phyloP scores from a whole-genome alignment of 345 rosid species.

The Trapa bicornis region DNA sequence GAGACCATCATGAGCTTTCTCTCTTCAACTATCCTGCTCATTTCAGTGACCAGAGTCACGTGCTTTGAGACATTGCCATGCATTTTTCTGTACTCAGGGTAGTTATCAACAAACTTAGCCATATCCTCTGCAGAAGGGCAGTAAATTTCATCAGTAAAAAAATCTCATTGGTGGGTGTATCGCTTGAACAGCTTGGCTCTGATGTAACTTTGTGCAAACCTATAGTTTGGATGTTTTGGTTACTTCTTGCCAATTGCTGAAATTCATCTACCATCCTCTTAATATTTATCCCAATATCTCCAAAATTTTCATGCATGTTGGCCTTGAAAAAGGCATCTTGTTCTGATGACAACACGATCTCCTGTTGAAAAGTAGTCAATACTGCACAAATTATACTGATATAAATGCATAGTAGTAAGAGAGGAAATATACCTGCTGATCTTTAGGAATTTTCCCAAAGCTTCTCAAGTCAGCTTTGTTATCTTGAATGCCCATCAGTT shows the following conservation, averaged over 20 bases:
- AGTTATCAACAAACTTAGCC: slow-evolving; percentile 96
- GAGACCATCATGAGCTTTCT: slow-evolving; percentile 89
- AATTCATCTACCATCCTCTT: slow-evolving; percentile 96
- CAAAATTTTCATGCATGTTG: slow-evolving; percentile 92
- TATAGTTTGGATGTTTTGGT: slow-evolving; percentile 90
- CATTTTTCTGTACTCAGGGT: slow-evolving; percentile 93
- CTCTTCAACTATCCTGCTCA: slow-evolving; percentile 91
- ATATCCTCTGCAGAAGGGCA: slow-evolving; percentile 63
- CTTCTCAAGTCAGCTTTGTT: slow-evolving; percentile 84
- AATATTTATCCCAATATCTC: slow-evolving; percentile 96
- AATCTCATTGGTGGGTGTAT: slow-evolving; percentile 5
- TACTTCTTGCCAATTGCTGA: slow-evolving; percentile 94
- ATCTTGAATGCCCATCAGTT: slow-evolving; percentile 80
- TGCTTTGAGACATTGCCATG: slow-evolving; percentile 98
- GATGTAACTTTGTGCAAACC: slow-evolving; percentile 33
- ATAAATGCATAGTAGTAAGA: neutral
- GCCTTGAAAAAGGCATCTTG: slow-evolving; percentile 85
- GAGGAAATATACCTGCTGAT: slow-evolving; percentile 58
- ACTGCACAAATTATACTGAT: neutral
- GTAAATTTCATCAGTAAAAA: neutral
- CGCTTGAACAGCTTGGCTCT: neutral
- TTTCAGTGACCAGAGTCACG: slow-evolving; percentile 90
- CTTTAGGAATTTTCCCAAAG: slow-evolving; percentile 53
- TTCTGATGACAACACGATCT: slow-evolving; percentile 88
- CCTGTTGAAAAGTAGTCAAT: slow-evolving; percentile 31